Evolutionary conservation across 805 yeast genomes (phyloP).

Genomic region (Torulaspora indica): DNA sequence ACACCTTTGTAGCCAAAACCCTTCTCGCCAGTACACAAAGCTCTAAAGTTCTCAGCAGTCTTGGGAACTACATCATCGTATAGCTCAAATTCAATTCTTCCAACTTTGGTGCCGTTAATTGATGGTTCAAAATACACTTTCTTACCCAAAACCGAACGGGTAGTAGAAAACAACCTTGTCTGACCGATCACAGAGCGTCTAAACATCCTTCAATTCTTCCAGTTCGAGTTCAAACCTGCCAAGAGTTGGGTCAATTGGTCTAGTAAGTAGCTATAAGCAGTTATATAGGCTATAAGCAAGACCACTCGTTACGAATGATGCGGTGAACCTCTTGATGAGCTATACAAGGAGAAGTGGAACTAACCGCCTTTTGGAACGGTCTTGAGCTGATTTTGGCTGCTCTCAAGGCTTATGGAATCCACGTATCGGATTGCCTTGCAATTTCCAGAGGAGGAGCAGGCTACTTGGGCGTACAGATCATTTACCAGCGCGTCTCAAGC

Average conservation of each 20-base stretch:
- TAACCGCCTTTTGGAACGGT: not conserved
- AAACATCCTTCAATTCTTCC: not conserved
- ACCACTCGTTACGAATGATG: slow-evolving; percentile 3
- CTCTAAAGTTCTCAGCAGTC: slow-evolving; percentile 78
- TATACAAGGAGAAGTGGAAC: not conserved
- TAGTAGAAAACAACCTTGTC: slow-evolving; percentile 49
- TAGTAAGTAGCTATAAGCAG: not conserved
- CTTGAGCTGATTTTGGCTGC: not conserved
- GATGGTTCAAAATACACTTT: slow-evolving; percentile 57
- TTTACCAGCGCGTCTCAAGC: slow-evolving; percentile 7
- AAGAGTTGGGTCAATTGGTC: not conserved
- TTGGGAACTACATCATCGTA: slow-evolving; percentile 53
- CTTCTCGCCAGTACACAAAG: slow-evolving; percentile 84
- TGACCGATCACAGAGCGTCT: slow-evolving; percentile 19
- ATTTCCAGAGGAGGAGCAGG: slow-evolving; percentile 13
- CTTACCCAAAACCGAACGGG: slow-evolving; percentile 44
- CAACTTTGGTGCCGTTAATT: slow-evolving; percentile 47
- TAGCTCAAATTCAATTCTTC: slow-evolving; percentile 36
- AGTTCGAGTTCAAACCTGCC: not conserved
- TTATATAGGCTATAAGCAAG: not conserved
- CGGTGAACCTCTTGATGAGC: not conserved
- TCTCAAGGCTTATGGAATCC: slow-evolving; percentile 10
- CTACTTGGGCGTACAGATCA: slow-evolving; percentile 11
- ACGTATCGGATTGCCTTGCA: slow-evolving; percentile 17
- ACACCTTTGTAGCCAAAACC: slow-evolving; percentile 81